Base-by-base conservation (phyloP, 2,329 filamentous ascomycete species). In the Magnaporthiopsis rhizophila region DNA sequence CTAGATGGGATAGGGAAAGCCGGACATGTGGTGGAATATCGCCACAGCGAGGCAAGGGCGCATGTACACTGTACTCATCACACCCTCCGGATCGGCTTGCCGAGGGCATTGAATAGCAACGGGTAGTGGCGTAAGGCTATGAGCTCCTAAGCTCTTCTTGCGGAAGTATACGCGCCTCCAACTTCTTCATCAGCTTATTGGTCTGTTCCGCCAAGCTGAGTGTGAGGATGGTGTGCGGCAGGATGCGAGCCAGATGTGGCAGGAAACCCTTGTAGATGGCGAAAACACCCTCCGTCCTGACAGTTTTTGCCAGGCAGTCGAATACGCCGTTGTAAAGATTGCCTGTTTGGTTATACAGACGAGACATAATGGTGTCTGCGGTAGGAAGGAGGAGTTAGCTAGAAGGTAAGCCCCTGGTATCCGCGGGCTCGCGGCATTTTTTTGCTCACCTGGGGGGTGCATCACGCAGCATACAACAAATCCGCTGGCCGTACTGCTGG, bases 211-310 rank as follows among this genome's bases (percentile, higher is more conserved):
- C 95, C 72, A 99, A 81, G 68, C 88, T 95, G 69, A 99, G 84
- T 0, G 94, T 99, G 69, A 98, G 78, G 74, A 98, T 92, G 56
- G 95, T 99, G 76, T 99, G 95, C 59, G 95, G 95, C 72, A 99
- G 79, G 72, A 99, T 98, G 71, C 95, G 84, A 38, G 95, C 92
- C 69, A 99, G 80, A 79, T 99, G 95, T 21, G 95, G 95, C 72
- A 97, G 86, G 81, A 96, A 97, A 65, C 95, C 95, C 81, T 99
- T 99, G 82, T 99, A 99, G 65, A 99, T 91, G 66, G 95, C 95
- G 60, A 98, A 79, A 63, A 97, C 71, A 28, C 95, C 95, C 75
- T 99, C 95, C 0, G 92, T 97, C 74, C 88, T 89, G 66, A 99
- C 83, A 0, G 95, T 99, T 79, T 97, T 93, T 74, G 85, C 86